Evolutionary conservation across 1,284 basidiomycete species (phyloP).

Genomic region (Cryptococcus sp.): DNA sequence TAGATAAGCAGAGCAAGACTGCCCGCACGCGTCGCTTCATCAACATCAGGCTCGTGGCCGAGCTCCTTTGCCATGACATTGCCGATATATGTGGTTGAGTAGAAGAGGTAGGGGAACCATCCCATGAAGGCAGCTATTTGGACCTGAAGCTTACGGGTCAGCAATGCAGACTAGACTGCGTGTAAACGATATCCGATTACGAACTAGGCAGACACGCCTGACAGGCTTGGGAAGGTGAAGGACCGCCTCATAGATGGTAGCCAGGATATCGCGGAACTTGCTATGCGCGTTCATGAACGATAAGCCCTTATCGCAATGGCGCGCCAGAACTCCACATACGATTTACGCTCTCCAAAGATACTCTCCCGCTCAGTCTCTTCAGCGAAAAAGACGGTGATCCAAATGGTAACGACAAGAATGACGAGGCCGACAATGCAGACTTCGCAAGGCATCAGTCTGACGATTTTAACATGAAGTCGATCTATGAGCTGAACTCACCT

Average conservation of each 20-base stretch:
- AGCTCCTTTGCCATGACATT: constrained; percentile 84
- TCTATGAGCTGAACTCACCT: constrained; percentile 25
- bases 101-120: constrained; percentile 94
- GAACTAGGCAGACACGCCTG: constrained; percentile 80
- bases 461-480: background rate
- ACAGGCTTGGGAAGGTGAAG: constrained; percentile 77
- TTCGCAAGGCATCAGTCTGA: constrained; percentile 6
- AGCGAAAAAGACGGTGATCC: constrained; percentile 80
- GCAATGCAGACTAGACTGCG: too few species aligned
- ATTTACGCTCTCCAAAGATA: constrained; percentile 48
- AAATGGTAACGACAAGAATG: constrained; percentile 77
- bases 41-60: constrained; percentile 69
- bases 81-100: constrained; percentile 89
- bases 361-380: constrained; percentile 69
- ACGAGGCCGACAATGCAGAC: constrained; percentile 84
- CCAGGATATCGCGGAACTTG: constrained; percentile 62
- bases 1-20: constrained; percentile 88
- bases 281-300: constrained; percentile 17
- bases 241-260: constrained; percentile 74
- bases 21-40: constrained; percentile 79
- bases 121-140: constrained; percentile 57
- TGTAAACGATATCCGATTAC: too few species aligned
- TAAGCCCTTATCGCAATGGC: constrained; percentile 11
- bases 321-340: constrained; percentile 25
- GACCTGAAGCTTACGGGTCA: constrained; percentile 26